phyloP scores from a whole-genome alignment of 345 rosid genomes.

The Noccaea caerulescens region DNA sequence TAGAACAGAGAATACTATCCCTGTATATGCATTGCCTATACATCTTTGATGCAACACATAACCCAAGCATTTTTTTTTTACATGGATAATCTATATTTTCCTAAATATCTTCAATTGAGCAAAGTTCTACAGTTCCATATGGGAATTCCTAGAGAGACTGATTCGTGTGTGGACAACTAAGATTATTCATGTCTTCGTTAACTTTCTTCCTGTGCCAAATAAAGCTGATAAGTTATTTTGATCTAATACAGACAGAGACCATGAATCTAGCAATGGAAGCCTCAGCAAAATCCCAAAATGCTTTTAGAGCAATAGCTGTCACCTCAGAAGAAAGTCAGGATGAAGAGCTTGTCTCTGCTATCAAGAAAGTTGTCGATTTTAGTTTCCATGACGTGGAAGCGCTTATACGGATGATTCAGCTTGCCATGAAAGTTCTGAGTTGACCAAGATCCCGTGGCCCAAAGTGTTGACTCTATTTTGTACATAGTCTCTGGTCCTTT shows the following conservation, averaged over 20 bases:
- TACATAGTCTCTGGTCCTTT: constrained; percentile 46
- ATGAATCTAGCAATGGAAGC: constrained; percentile 75
- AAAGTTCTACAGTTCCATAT: constrained; percentile 14
- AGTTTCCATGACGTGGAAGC: constrained; percentile 77
- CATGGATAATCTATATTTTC: background rate
- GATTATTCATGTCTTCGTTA: constrained; percentile 2
- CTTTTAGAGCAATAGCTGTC: constrained; percentile 53
- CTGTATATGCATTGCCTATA: constrained; percentile 1
- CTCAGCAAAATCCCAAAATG: constrained; percentile 62
- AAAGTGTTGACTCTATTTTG: constrained; percentile 50
- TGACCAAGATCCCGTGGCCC: constrained; percentile 40
- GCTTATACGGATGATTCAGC: constrained; percentile 61
- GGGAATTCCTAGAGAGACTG: constrained; percentile 2
- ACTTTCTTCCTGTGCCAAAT: constrained; percentile 23
- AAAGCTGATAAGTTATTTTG: constrained; percentile 38
- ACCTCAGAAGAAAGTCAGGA: constrained; percentile 50
- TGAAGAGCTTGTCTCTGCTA: constrained; percentile 49
- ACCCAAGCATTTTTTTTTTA: background rate
- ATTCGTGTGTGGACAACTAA: constrained; percentile 18
- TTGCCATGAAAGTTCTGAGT: constrained; percentile 60
- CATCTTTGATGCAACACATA: constrained; percentile 13
- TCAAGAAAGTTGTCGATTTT: constrained; percentile 66
- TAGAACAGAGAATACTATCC: background rate
- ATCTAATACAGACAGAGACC: constrained; percentile 64
- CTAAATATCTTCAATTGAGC: constrained; percentile 12